These are phyloP conservation scores for Homolaphlyctis polyrhiza DNA, from an alignment of 371 early-diverging fungal genomes.

Conservation along the genomic window DNA sequence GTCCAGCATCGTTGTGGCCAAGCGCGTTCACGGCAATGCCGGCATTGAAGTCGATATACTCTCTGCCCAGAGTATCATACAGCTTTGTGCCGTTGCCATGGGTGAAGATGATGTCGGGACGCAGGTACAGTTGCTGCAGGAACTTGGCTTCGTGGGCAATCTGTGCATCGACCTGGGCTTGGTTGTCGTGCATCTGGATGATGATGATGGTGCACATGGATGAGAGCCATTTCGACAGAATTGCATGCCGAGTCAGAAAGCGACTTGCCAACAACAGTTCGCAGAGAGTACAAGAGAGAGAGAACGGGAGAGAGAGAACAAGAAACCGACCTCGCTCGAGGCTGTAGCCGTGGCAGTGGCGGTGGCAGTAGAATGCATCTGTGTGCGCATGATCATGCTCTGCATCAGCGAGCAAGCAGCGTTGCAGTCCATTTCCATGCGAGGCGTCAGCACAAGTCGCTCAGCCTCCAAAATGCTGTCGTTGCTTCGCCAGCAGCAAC, in stretches of 20 bases:
- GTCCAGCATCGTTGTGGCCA: conserved; percentile 72
- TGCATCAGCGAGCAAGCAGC: no score
- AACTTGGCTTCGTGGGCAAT: conserved; percentile 8
- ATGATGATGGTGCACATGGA: not conserved
- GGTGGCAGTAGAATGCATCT: not conserved
- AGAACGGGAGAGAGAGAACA: not conserved
- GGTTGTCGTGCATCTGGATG: not conserved
- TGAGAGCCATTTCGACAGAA: no score
- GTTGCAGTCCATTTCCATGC: no score
- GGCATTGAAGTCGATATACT: conserved; percentile 79
- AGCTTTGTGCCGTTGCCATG: conserved; percentile 74
- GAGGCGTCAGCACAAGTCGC: no score
- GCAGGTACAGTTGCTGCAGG: conserved; percentile 37
- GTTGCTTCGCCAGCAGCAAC: no score
- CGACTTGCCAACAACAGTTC: not conserved
- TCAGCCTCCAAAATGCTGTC: no score
- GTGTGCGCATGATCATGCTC: no score
- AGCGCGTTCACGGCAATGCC: conserved; percentile 90
- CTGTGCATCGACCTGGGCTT: not conserved
- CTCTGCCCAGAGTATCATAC: conserved; percentile 60
- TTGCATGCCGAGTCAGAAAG: not conserved
- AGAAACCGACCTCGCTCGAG: not conserved
- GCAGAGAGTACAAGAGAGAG: not conserved
- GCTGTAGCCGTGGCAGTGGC: not conserved
- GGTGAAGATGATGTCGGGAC: conserved; percentile 29